A percentile compares a stretch with the other conserved stretches of the same genome.
These are phyloP conservation scores for Penicillium aurantiogriseum DNA, from an alignment of 2,329 filamentous ascomycete genomes.

Conservation along the genomic window DNA sequence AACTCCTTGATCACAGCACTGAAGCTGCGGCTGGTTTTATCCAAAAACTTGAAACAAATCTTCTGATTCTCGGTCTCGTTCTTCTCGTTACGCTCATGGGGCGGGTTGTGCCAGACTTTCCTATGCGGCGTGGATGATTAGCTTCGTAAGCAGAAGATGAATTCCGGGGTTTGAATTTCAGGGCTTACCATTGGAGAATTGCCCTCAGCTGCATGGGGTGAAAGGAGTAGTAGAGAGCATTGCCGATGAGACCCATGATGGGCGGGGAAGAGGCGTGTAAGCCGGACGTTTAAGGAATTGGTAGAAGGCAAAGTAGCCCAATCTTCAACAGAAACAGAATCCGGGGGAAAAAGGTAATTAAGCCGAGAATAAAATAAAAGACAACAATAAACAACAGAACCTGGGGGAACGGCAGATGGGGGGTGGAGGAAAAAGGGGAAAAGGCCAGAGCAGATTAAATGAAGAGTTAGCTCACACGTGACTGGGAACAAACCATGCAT, in stretches of 20 bases:
- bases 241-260: conserved; percentile 45
- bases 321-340: neutral
- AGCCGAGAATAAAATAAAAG: conserved; percentile 3
- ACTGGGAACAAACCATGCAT: conserved; percentile 4
- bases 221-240: conserved; percentile 67
- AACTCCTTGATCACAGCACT: conserved; percentile 91
- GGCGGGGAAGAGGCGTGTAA: conserved; percentile 8
- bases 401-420: conserved; percentile 10
- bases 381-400: conserved; percentile 2
- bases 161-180: neutral
- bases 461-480: conserved; percentile 10
- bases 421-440: conserved; percentile 20
- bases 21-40: conserved; percentile 90
- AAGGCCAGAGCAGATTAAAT: conserved; percentile 16
- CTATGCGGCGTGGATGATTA: conserved; percentile 47
- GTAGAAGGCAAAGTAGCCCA: neutral
- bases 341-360: conserved; percentile 11
- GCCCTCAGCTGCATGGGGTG: conserved; percentile 76
- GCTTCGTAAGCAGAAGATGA: conserved; percentile 11
- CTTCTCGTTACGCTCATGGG: conserved; percentile 74
- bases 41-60: conserved; percentile 82
- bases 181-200: conserved; percentile 79
- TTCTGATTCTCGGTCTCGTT: conserved; percentile 73
- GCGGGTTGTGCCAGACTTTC: conserved; percentile 96
- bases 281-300: neutral